Evolutionary conservation across 2,329 filamentous ascomycete species (phyloP).

Genomic region (Gnomoniopsis smithogilvyi): DNA sequence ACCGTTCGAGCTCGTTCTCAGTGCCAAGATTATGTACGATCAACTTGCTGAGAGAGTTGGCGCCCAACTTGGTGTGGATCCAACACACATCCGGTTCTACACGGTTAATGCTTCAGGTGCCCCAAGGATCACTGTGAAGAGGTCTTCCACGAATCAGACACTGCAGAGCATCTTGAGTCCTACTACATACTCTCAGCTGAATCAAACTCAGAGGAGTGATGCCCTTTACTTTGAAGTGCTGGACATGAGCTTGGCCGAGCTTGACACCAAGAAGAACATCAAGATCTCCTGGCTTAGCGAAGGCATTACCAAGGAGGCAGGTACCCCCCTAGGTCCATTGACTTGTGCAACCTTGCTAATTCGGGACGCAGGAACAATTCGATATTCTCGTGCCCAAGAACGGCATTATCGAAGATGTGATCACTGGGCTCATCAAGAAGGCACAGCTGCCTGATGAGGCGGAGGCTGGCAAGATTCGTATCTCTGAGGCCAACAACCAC

Average conservation of each 20-base stretch:
- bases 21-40: slow-evolving; percentile 87
- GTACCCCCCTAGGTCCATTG: slow-evolving; percentile 22
- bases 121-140: slow-evolving; percentile 75
- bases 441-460: slow-evolving; percentile 72
- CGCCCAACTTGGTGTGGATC: slow-evolving; percentile 69
- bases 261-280: slow-evolving; percentile 87
- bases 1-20: slow-evolving; percentile 74
- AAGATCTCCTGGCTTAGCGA: slow-evolving; percentile 84
- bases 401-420: slow-evolving; percentile 74
- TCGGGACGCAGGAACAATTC: slow-evolving; percentile 59
- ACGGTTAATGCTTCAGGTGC: slow-evolving; percentile 78
- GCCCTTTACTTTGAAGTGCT: slow-evolving; percentile 88
- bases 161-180: slow-evolving; percentile 76
- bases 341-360: slow-evolving; percentile 22
- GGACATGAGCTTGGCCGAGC: slow-evolving; percentile 88
- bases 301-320: slow-evolving; percentile 84
- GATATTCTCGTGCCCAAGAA: slow-evolving; percentile 88
- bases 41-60: slow-evolving; percentile 80
- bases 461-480: slow-evolving; percentile 65
- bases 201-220: slow-evolving; percentile 68
- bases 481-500: slow-evolving; percentile 79
- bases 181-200: slow-evolving; percentile 68
- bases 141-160: slow-evolving; percentile 60
- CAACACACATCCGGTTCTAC: slow-evolving; percentile 88
- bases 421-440: slow-evolving; percentile 76